Evolutionary conservation across 2,329 filamentous ascomycete genomes (phyloP).

Genomic region (Colletotrichum limetticola): DNA sequence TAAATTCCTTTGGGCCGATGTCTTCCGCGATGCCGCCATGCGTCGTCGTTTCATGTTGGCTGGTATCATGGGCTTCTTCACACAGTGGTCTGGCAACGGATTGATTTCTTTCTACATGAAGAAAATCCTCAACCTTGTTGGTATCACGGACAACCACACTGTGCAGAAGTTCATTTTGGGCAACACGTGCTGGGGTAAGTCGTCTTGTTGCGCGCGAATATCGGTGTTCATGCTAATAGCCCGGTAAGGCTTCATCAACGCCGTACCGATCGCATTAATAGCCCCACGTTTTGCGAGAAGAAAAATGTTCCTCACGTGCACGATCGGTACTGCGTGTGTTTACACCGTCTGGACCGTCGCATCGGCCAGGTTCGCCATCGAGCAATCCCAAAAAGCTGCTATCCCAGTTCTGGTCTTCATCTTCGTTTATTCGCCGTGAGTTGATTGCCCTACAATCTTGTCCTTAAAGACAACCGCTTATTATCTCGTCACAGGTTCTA

Average conservation of each 20-base stretch:
- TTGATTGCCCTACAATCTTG: not conserved
- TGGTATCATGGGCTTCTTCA: constrained; percentile 61
- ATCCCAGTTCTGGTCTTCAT: constrained; percentile 54
- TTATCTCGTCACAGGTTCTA: not conserved
- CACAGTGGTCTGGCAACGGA: constrained; percentile 40
- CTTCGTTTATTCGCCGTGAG: constrained; percentile 52
- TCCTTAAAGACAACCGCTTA: not conserved
- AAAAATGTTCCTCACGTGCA: constrained; percentile 50
- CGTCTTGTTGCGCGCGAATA: not conserved
- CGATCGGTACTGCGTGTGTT: constrained; percentile 47
- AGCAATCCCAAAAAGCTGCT: constrained; percentile 44
- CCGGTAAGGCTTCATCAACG: constrained; percentile 44
- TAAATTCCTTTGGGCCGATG: constrained; percentile 52
- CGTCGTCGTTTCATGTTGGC: constrained; percentile 58
- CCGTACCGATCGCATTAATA: constrained; percentile 48
- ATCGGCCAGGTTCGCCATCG: constrained; percentile 49
- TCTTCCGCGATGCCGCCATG: constrained; percentile 46
- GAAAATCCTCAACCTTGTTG: constrained; percentile 51
- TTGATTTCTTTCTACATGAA: constrained; percentile 52
- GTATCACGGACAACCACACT: constrained; percentile 48
- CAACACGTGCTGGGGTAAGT: constrained; percentile 47
- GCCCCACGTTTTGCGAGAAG: constrained; percentile 47
- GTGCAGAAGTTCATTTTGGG: constrained; percentile 51
- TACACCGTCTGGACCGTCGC: constrained; percentile 53
- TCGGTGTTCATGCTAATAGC: not conserved